Conservation (phyloP, 352 stramenopile genomes). For the Phytophthora boehmeriae region DNA sequence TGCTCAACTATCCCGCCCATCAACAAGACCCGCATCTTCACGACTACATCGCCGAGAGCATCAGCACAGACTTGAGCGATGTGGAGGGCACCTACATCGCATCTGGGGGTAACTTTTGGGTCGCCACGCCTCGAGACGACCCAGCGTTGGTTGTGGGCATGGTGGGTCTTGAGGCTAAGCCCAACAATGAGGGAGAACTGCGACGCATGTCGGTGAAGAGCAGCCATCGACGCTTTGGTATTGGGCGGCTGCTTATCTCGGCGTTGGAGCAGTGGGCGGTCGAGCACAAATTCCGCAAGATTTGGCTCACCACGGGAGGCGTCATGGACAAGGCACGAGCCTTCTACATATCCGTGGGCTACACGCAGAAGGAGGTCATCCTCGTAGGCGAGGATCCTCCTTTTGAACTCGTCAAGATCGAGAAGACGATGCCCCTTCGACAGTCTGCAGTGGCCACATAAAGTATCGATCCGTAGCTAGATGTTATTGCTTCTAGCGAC, state of each 20-base stretch:
- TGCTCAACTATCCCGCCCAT: constrained; percentile 25
- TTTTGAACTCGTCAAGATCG: constrained; percentile 28
- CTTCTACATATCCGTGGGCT: constrained; percentile 33
- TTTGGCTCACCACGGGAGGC: constrained; percentile 36
- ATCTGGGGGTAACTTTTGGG: constrained; percentile 48
- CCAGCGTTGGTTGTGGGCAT: constrained; percentile 31
- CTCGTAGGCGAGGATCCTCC: constrained; percentile 20
- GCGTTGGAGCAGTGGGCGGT: constrained; percentile 38
- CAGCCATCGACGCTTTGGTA: constrained; percentile 34
- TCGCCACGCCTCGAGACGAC: constrained; percentile 30
- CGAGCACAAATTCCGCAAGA: constrained; percentile 13
- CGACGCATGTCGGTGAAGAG: constrained; percentile 44
- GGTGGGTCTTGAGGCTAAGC: constrained; percentile 38
- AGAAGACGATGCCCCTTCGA: constrained; percentile 19
- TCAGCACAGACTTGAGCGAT: constrained; percentile 34
- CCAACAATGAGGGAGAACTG: constrained; percentile 33
- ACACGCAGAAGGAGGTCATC: constrained; percentile 13
- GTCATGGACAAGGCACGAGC: constrained; percentile 21
- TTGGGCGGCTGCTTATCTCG: constrained; percentile 33
- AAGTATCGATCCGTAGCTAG: not conserved
- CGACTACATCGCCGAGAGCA: constrained; percentile 27
- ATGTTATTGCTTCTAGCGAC: not conserved
- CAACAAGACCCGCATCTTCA: constrained; percentile 14
- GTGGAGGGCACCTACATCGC: constrained; percentile 40
- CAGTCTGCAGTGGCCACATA: not conserved